These are phyloP conservation scores for Myxozyma monticola DNA, from an alignment of 805 yeast genomes.

Conservation along the genomic window DNA sequence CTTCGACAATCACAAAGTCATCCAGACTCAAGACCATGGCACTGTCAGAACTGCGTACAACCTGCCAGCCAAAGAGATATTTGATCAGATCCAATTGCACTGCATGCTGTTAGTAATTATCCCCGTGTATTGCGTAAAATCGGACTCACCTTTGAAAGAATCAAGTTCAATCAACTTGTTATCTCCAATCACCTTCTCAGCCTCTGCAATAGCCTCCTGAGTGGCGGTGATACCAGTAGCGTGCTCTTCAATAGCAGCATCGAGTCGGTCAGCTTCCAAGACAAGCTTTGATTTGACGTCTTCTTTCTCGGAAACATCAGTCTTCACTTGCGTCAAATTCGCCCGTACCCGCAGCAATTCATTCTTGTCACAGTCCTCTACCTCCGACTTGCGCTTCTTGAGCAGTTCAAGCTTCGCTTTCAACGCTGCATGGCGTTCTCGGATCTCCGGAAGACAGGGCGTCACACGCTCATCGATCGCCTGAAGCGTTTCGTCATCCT, in stretches of 20 bases:
- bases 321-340: conserved; percentile 20
- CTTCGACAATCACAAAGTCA: conserved; percentile 4
- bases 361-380: conserved; percentile 27
- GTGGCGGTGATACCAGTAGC: no score
- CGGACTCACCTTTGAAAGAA: conserved; percentile 11
- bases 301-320: conserved; percentile 8
- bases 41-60: neutral
- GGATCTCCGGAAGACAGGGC: conserved; percentile 17
- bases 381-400: conserved; percentile 19
- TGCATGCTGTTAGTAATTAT: no score
- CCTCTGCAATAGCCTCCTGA: no score
- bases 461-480: conserved; percentile 15
- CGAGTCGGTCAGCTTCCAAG: no score
- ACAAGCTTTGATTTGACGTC: no score
- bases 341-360: conserved; percentile 22
- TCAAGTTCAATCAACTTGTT: conserved; percentile 31
- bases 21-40: conserved; percentile 4
- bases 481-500: conserved; percentile 26
- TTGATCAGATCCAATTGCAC: conserved; percentile 6
- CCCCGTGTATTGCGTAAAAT: no score
- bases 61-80: conserved; percentile 18
- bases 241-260: no score
- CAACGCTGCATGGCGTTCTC: conserved; percentile 23
- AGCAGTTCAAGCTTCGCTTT: conserved; percentile 26
- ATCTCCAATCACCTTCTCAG: conserved; percentile 29